Percentiles rank a stretch among this genome's conserved stretches.
phyloP scores from a whole-genome alignment of 495 filamentous ascomycete genomes.

The Xanthoparmelia taractica region DNA sequence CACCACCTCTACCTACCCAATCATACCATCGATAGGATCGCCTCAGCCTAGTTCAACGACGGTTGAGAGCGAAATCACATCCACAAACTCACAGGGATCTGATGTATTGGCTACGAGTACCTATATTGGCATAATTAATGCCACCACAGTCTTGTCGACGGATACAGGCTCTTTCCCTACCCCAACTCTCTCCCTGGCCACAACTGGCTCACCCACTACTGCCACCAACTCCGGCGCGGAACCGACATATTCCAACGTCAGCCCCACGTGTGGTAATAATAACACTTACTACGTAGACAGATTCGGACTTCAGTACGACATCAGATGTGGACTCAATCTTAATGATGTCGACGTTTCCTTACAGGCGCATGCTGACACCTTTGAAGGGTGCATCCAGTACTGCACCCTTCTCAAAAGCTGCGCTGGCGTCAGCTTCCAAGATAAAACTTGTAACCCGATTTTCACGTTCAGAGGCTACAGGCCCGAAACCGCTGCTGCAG shows the following conservation, averaged over 20 bases:
- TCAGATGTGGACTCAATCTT: slow-evolving; percentile 16
- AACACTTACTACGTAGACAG: slow-evolving; percentile 10
- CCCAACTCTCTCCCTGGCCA: neutral
- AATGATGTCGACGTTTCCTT: neutral
- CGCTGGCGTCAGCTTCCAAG: slow-evolving; percentile 8
- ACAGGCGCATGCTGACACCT: slow-evolving; percentile 17
- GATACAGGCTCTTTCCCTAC: neutral
- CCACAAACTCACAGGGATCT: slow-evolving; percentile 16
- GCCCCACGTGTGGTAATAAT: neutral
- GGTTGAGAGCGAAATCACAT: neutral
- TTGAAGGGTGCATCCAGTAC: slow-evolving; percentile 13
- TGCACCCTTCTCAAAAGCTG: slow-evolving; percentile 15
- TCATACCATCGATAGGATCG: neutral
- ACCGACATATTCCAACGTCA: neutral
- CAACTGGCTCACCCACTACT: neutral
- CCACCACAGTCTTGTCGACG: neutral
- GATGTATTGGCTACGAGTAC: slow-evolving; percentile 5
- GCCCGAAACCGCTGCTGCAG: neutral
- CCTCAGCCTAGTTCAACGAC: neutral
- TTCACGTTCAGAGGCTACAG: neutral
- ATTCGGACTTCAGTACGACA: slow-evolving; percentile 10
- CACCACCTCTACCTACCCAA: neutral
- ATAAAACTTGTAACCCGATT: slow-evolving; percentile 19
- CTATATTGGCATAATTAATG: neutral
- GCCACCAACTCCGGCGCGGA: neutral